Base-by-base conservation (phyloP, 2,329 filamentous ascomycete genomes). In the Metarhizium anisopliae region DNA sequence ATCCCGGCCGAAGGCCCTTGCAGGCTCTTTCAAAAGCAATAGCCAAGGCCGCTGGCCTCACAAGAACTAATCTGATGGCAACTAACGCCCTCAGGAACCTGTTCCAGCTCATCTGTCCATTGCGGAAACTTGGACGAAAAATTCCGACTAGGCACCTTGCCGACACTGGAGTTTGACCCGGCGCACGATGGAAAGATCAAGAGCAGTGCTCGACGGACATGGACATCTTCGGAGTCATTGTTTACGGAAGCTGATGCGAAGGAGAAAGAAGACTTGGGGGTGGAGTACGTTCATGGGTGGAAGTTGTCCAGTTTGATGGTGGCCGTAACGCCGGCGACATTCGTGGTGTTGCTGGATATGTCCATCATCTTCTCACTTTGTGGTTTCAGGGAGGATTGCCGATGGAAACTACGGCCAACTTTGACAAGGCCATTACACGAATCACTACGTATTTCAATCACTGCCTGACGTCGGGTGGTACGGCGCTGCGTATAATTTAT, bases 271-370 rank as follows among this genome's bases (percentile, higher is more conserved):
- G 59, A 61, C 16, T 54, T 58, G 5, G 54, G 35, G 18, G 13
- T 29, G 1, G 55, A 60, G 47, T 64, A 62, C 54, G 47, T 67
- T 5, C 58, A 54, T 5, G 65, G 66, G 6, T 67, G 62, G 62
- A 70, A 67, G 51, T 63, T 74, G 35, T 60, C 66, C 52, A 64
- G 71, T 30, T 64, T 70, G 50, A 69, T 75, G 56, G 58, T 59
- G 18, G 65, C 67, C 2, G 62, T 79, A 14, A 75, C 74, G 0
- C 58, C 76, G 3, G 72, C 70, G 7, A 29, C 71, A 14, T 80
- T 80, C 57, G 60, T 79, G 18, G 73, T 78, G 65, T 60, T 81
- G 58, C 59, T 82, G 4, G 80, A 82, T 55, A 75, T 71, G 42
- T 78, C 78, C 1, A 81, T 83, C 52, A 71, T 83, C 54, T 69